These are phyloP conservation scores for Lactifluus rugatus DNA, from an alignment of 768 basidiomycete species.

Conservation along the genomic window DNA sequence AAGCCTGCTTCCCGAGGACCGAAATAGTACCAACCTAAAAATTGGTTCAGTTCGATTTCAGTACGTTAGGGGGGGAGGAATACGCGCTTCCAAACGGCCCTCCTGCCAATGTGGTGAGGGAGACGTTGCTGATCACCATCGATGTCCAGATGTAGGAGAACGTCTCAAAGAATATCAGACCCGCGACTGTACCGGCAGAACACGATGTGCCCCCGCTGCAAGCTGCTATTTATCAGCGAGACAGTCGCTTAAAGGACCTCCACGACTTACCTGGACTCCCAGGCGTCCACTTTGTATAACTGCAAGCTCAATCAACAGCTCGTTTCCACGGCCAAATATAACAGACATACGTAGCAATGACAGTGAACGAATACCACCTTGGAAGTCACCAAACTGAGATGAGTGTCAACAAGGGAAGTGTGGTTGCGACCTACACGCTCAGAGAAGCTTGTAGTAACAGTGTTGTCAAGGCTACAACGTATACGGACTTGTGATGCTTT, in stretches of 20 bases:
- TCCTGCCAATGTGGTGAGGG: slow-evolving; percentile 71
- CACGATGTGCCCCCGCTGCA: slow-evolving; percentile 45
- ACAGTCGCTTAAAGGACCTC: not conserved
- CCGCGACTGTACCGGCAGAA: slow-evolving; percentile 66
- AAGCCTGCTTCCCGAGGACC: slow-evolving; percentile 56
- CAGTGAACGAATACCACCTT: slow-evolving; percentile 72
- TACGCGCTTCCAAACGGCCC: slow-evolving; percentile 53
- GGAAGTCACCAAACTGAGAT: not conserved
- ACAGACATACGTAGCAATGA: slow-evolving; percentile 57
- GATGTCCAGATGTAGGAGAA: slow-evolving; percentile 86
- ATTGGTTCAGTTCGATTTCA: not conserved
- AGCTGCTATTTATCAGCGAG: slow-evolving; percentile 26
- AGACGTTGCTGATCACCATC: slow-evolving; percentile 71
- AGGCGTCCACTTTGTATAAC: slow-evolving; percentile 64
- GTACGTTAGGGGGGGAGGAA: not conserved
- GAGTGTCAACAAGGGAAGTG: not conserved
- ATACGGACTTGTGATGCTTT: slow-evolving; percentile 75
- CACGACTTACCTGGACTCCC: slow-evolving; percentile 53
- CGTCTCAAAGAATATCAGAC: slow-evolving; percentile 65
- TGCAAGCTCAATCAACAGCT: slow-evolving; percentile 4
- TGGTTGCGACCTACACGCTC: slow-evolving; percentile 42
- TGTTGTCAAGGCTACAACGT: slow-evolving; percentile 62
- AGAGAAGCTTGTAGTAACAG: slow-evolving; percentile 63
- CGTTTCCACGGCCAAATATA: not conserved
- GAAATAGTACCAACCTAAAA: slow-evolving; percentile 62